Evolutionary conservation across 106 monocot species (phyloP).

Genomic region (Posidonia australis): DNA sequence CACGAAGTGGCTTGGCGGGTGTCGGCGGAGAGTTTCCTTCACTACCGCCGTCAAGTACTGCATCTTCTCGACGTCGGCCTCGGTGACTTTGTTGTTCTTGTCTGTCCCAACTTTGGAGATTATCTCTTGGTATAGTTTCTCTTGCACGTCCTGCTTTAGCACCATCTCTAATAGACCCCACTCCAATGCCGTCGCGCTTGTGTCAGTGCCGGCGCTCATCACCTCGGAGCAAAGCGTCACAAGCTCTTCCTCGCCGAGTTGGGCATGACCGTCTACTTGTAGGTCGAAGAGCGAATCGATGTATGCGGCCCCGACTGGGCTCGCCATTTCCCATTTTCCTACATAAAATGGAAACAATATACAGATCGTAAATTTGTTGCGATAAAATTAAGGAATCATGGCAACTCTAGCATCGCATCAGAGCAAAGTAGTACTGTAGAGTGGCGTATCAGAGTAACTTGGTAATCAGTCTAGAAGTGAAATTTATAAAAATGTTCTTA

Average conservation of each 20-base stretch:
- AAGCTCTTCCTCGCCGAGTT: conserved; percentile 70
- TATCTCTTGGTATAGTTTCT: conserved; percentile 44
- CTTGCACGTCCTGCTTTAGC: conserved; percentile 53
- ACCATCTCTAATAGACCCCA: conserved; percentile 74
- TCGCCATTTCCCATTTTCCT: conserved; percentile 43
- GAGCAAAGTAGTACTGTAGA: too few species aligned
- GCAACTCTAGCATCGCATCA: too few species aligned
- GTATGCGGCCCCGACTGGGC: conserved; percentile 68
- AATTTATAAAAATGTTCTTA: too few species aligned
- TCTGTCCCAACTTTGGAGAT: conserved; percentile 9
- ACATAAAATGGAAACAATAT: too few species aligned
- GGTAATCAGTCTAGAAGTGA: too few species aligned
- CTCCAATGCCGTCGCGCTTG: conserved; percentile 79
- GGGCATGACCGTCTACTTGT: conserved; percentile 32
- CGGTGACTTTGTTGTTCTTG: conserved; percentile 33
- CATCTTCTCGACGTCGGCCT: conserved; percentile 75
- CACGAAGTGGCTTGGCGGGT: conserved; percentile 95
- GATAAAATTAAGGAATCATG: too few species aligned
- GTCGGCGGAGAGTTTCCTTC: conserved; percentile 81
- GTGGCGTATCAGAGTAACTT: too few species aligned
- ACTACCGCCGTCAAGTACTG: conserved; percentile 55
- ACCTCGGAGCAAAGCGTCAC: conserved; percentile 91
- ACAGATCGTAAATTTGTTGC: too few species aligned
- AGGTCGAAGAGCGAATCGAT: conserved; percentile 64
- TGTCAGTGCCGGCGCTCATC: conserved; percentile 98